These are phyloP conservation scores for Capronia coronata DNA, from an alignment of 2,329 filamentous ascomycete species.

Conservation along the genomic window DNA sequence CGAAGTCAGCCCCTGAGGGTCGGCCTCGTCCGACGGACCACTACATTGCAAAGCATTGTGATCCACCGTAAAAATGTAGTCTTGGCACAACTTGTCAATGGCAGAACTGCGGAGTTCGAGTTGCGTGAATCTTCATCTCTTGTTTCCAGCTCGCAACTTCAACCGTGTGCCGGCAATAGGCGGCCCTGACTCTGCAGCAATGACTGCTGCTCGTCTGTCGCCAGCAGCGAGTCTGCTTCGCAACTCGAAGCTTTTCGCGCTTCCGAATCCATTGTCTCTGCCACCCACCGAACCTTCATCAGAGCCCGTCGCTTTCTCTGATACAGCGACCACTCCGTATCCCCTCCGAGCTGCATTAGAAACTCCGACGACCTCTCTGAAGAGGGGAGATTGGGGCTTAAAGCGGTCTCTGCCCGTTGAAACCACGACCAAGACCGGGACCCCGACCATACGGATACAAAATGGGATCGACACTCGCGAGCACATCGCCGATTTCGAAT, in stretches of 20 bases:
- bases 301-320: constrained; percentile 49
- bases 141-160: neutral
- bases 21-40: too few species aligned
- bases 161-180: neutral
- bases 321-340: constrained; percentile 66
- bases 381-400: constrained; percentile 83
- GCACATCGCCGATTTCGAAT: constrained; percentile 81
- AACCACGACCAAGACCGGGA: constrained; percentile 63
- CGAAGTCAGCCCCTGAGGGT: too few species aligned
- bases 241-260: constrained; percentile 80
- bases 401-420: constrained; percentile 76
- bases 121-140: neutral
- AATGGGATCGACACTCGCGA: constrained; percentile 76
- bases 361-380: constrained; percentile 64
- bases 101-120: neutral
- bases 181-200: constrained; percentile 30
- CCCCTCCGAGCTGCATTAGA: constrained; percentile 80
- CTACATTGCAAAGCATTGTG: too few species aligned
- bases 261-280: constrained; percentile 67
- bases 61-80: neutral
- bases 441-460: constrained; percentile 65
- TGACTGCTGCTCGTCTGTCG: constrained; percentile 46
- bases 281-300: constrained; percentile 49
- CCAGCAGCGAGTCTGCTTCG: constrained; percentile 66
- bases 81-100: neutral